Evolutionary conservation across 495 filamentous ascomycete species (phyloP).

Genomic region (Xylaria nigripes): DNA sequence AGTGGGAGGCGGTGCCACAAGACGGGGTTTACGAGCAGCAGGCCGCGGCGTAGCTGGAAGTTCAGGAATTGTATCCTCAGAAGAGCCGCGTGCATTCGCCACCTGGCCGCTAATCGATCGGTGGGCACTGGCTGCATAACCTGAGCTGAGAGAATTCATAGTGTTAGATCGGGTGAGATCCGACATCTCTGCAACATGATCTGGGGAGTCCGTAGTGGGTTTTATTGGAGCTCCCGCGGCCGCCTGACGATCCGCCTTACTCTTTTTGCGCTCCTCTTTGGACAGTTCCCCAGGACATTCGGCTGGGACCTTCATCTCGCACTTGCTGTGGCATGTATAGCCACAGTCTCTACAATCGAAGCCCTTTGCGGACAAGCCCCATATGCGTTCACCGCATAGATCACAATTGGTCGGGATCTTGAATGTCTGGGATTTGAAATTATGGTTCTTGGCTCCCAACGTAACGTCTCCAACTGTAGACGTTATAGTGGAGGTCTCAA

Average conservation of each 20-base stretch:
- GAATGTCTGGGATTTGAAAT: conserved; percentile 95
- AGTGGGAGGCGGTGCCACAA: conserved; percentile 80
- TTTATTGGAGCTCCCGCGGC: conserved; percentile 56
- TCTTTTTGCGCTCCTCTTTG: conserved; percentile 90
- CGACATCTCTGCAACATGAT: conserved; percentile 42
- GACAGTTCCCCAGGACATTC: conserved; percentile 88
- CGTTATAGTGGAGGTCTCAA: conserved; percentile 85
- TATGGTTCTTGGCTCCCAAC: conserved; percentile 82
- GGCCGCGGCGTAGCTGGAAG: conserved; percentile 24
- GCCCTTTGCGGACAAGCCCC: conserved; percentile 92
- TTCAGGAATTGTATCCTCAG: conserved; percentile 37
- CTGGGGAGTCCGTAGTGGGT: conserved; percentile 26
- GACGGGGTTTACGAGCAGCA: conserved; percentile 50
- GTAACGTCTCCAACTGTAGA: conserved; percentile 82
- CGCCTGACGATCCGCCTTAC: conserved; percentile 75
- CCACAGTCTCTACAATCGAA: conserved; percentile 94
- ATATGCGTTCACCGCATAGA: conserved; percentile 89
- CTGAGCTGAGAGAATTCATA: conserved; percentile 86
- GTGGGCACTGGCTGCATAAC: conserved; percentile 72
- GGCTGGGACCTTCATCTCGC: conserved; percentile 95
- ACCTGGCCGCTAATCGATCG: conserved; percentile 57
- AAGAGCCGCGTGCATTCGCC: conserved; percentile 37
- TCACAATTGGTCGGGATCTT: conserved; percentile 99
- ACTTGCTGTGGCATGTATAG: conserved; percentile 97
- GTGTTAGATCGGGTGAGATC: conserved; percentile 74